Base-by-base conservation (phyloP, 1,284 basidiomycete genomes). In the Rhodofomes roseus region DNA sequence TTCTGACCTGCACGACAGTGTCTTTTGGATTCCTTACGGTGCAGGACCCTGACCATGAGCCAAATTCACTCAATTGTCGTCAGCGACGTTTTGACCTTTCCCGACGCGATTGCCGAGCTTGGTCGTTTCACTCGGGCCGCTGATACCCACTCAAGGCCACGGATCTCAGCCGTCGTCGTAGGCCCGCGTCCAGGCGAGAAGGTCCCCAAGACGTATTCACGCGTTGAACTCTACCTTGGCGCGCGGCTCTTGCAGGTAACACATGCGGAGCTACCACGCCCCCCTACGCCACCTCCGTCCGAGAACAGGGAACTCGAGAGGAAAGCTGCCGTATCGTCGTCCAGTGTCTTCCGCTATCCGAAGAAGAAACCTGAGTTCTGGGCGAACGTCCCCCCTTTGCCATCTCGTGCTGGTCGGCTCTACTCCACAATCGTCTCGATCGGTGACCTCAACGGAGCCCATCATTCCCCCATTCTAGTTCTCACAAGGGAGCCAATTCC, bases 401-500 rank as follows among this genome's bases (percentile, higher is more conserved):
- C 67, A 48, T 66, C 69, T 58, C 60, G 72, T 55, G 59, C 67
- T 43, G 44, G 68, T 31, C 63, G 69, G 11, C 71, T 89, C 37
- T 86, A 86, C 69, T 84, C 89, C 34, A 79, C 80, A 16, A 71
- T 90, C 46, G 70, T 89, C 50, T 75, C 71, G 11, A 68, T 80
- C 9, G 68, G 73, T 11, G 64, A 66, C 44, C 60, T 72, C 9
- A 69, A 71, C 14, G 75, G 70, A 29, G 71, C 74, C 51, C 62
- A 70, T 25, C 80, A 84, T 62, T 78, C 79, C 14, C 86, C 89
- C 1, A 74, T 93, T 57, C 66, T 85, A 18, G 68, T 93, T 41
- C 74, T 93, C 41, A 88, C 88, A 8, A 79, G 84, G 36, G 77
- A 79, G 27, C 86, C 89, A 20, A 74, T 92, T 5, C 88, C 90